Evolutionary conservation across 495 filamentous ascomycete species (phyloP).

Genomic region (Penicillium atrosanguineum): DNA sequence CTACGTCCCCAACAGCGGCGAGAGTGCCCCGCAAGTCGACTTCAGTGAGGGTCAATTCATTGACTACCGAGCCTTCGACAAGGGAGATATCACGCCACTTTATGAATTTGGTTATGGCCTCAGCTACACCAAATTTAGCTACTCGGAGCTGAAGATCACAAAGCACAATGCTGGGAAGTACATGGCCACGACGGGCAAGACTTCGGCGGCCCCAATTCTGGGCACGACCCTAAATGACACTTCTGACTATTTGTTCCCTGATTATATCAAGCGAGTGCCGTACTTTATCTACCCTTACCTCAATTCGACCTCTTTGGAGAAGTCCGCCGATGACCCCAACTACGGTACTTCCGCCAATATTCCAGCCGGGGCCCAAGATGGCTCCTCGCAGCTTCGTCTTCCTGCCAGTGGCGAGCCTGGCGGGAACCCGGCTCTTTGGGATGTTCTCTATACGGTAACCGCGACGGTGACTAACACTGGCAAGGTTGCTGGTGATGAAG

Average conservation of each 20-base stretch:
- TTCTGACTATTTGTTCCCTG: too few relatives aligned
- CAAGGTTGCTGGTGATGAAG: constrained; percentile 32
- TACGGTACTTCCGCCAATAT: neutral
- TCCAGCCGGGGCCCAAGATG: neutral
- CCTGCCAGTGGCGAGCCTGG: neutral
- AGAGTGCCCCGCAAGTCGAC: constrained; percentile 40
- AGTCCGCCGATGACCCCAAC: too few relatives aligned
- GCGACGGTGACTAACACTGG: neutral
- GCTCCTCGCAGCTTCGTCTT: neutral
- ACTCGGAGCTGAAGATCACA: too few relatives aligned
- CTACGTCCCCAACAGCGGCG: constrained; percentile 65
- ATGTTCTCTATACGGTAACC: neutral
- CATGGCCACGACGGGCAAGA: too few relatives aligned
- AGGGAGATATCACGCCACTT: neutral
- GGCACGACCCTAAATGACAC: too few relatives aligned
- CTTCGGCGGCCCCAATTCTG: too few relatives aligned
- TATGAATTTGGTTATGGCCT: neutral
- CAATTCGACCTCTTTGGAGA: too few relatives aligned
- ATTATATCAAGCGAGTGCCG: too few relatives aligned
- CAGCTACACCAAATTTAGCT: too few relatives aligned
- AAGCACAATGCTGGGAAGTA: too few relatives aligned
- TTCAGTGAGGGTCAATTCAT: neutral
- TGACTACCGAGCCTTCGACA: constrained; percentile 28
- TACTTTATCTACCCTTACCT: too few relatives aligned
- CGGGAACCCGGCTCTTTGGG: neutral